Base-by-base conservation (phyloP, 805 yeast genomes). In the Kuraishia borneana region DNA sequence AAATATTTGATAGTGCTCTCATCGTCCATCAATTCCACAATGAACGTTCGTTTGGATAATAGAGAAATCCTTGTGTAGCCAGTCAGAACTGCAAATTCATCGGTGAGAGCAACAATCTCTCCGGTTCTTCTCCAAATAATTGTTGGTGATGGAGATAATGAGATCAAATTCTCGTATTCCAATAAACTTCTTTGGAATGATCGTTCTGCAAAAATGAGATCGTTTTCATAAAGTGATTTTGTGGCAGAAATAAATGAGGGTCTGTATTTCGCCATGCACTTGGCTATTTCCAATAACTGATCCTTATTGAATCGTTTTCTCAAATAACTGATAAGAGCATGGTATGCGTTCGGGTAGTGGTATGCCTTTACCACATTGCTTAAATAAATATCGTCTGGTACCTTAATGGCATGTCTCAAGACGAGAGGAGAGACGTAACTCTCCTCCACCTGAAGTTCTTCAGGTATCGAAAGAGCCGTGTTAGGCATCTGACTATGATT, bases 111-210 rank as follows among this genome's bases (percentile, higher is more conserved):
- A 8, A 82, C 87, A 28, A 84, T 76, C 50, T 83, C 94, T 7
- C 94, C 94, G 0, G 94, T 80, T 27, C 94, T 60, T 45, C 94
- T 63, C 94, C 94, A 83, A 42, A 83, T 77, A 13, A 82, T 75
- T 3, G 89, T 78, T 1, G 94, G 94, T 2, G 83, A 73, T 8
- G 87, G 79, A 14, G 80, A 75, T 37, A 76, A 62, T 59, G 58
- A 63, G 50, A 59, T 73, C 63, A 38, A 65, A 43, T 42, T 63
- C 46, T 73, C 78, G 38, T 68, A 69, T 37, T 83, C 88, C 45
- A 67, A 41, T 17, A 74, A 45, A 0, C 77, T 63, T 33, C 80
- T 47, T 40, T 74, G 80, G 39, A 74, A 68, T 9, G 73, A 67
- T 31, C 74, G 46, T 42, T 74, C 81, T 25, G 76, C 73, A 41